phyloP scores from a whole-genome alignment of 768 basidiomycete genomes.

The Tylopilus sp. region DNA sequence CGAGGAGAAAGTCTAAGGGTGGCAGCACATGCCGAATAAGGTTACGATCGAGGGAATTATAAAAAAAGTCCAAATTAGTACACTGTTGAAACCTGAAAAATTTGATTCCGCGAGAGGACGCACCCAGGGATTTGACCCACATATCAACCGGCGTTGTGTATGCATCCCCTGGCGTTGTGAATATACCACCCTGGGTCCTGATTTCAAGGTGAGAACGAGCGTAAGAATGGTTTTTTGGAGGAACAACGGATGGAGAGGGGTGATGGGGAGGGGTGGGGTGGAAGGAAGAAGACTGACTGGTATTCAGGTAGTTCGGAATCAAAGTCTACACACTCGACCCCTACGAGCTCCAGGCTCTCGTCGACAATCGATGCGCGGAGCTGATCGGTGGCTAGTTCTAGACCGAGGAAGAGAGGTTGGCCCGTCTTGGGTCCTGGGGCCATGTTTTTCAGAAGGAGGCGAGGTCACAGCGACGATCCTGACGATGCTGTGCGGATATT shows the following conservation, averaged over 20 bases:
- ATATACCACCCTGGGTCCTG: slow-evolving; percentile 84
- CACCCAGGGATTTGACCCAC: slow-evolving; percentile 87
- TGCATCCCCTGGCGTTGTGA: slow-evolving; percentile 82
- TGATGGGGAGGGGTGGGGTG: background rate
- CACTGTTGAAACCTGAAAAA: slow-evolving; percentile 40
- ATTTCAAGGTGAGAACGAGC: slow-evolving; percentile 17
- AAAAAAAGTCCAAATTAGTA: slow-evolving; percentile 35
- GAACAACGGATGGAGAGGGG: background rate
- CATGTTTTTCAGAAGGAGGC: slow-evolving; percentile 20
- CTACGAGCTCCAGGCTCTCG: slow-evolving; percentile 76
- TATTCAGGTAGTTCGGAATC: slow-evolving; percentile 76
- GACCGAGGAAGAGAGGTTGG: slow-evolving; percentile 71
- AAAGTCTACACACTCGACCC: slow-evolving; percentile 81
- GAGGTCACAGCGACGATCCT: slow-evolving; percentile 1
- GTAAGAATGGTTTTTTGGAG: slow-evolving; percentile 9
- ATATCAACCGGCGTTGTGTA: slow-evolving; percentile 87
- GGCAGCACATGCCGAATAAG: slow-evolving; percentile 25
- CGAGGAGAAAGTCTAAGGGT: slow-evolving; percentile 61
- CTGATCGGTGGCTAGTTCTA: slow-evolving; percentile 84
- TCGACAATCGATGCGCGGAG: slow-evolving; percentile 81
- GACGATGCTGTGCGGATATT: too few species aligned
- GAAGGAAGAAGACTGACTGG: slow-evolving; percentile 52
- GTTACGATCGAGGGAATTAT: slow-evolving; percentile 32
- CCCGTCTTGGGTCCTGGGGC: slow-evolving; percentile 38
- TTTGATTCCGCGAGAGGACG: slow-evolving; percentile 53